Base-by-base conservation (phyloP, 495 filamentous ascomycete species). In the Daldinia loculata region DNA sequence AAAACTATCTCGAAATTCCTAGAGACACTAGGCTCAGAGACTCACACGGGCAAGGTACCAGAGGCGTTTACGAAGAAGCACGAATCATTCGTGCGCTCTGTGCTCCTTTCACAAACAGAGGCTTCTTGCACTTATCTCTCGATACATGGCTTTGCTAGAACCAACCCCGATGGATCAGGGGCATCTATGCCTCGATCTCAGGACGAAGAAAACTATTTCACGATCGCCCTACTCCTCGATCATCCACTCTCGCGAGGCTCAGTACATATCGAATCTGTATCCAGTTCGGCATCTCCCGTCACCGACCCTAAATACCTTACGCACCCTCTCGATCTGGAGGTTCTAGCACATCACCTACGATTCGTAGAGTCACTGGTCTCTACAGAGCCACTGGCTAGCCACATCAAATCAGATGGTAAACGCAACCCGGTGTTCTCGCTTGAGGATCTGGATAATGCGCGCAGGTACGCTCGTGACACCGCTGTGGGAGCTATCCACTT, bases 21-120 rank as follows among this genome's bases (percentile, higher is more conserved):
- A 2, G 41, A 45, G 19, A 45, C n/a, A 7, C 5, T 45, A 6
- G n/a, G 41, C 41, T 45, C 41, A 3, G n/a, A 19, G 19, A 45
- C 41, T 19, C 41, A 19, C 6, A 7, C n/a, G 19, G 41, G 5
- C 41, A 45, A 45, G 7, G 19, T 19, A 19, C 41, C 41, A 45
- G 41, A 4, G 2, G n/a, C 61, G 3, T 55, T 63, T 14, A 48
- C 34, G 4, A 55, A 56, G n/a, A 36, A 34, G 24, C 92, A 93
- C 79, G 90, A 92, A 76, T 90, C 91, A 59, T 90, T 89, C 50
- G 91, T 92, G 78, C 87, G 85, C 62, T 82, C 89, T 19, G n/a
- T 45, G 5, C 41, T 45, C 5, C 41, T n/a, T 19, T 45, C 41
- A 9, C 41, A n/a, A 17, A 45, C 41, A 45, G n/a, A 45, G n/a